Base-by-base conservation (phyloP, 306 rosid genomes). In the Acacia acuminata region DNA sequence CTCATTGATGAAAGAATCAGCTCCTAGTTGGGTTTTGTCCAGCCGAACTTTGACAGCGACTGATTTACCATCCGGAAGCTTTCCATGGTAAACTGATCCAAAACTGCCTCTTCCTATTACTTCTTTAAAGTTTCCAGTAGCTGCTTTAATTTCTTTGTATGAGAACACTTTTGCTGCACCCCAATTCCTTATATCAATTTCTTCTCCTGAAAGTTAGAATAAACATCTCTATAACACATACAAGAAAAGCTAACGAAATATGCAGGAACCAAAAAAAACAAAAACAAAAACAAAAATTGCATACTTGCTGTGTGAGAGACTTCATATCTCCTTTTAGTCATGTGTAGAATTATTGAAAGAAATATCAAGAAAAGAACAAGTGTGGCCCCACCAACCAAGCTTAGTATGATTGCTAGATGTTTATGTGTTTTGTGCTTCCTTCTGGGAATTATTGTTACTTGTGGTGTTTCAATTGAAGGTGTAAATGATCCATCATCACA, bases 1-100 rank as follows among this genome's bases (percentile, higher is more conserved):
- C 99, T 95, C 99, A 83, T 93, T 95, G 84, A 95, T 88, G 78
- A 95, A 95, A 73, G 98, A 92, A 70, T 95, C 98, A 71, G 91
- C 93, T 50, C 97, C 99, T 47, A 95, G 93, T 85, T 89, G 98
- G 77, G 87, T 87, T 88, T 88, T 93, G 79, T 95, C 99, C 71
- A 87, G 88, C 82, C 98, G 89, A 80, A 95, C 98, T 93, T 95
- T 95, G 84, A 95, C 94, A 51, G 98, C 99, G 42, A 93, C 94
- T 50, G 85, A 75, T 84, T 88, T 95, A 14, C 96, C 94, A 64
- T 88, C 87, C 7, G 82, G 85, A 81, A 95, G 97, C 85, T 88
- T 93, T 85, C 98, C 99, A 51, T 86, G 92, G 88, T 92, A 93
- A 75, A 95, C 99, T 34, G 96, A 87, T 83, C 99, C 99, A 71